Percentiles rank a stretch among this genome's conserved stretches.
Conservation (phyloP, 139 green algal species). For the Micractinium conductrix region DNA sequence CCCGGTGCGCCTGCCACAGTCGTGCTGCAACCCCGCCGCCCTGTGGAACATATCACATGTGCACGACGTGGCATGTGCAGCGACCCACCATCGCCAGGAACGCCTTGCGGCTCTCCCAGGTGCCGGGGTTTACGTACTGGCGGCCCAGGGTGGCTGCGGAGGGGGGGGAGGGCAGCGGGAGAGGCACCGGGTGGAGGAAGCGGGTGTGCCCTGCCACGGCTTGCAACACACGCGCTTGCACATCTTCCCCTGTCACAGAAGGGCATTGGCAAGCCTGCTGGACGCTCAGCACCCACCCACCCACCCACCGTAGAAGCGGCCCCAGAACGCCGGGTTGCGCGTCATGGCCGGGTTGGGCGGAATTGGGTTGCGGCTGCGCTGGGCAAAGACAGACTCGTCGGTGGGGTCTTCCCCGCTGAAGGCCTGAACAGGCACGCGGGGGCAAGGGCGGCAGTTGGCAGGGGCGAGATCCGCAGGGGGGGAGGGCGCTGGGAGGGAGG, state of each 20-base stretch:
- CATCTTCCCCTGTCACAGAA: too few species aligned
- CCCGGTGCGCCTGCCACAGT: too few species aligned
- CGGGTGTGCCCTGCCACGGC: too few species aligned
- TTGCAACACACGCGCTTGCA: too few species aligned
- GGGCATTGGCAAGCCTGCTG: too few species aligned
- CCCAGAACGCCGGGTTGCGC: not conserved
- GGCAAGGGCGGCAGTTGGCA: too few species aligned
- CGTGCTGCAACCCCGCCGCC: too few species aligned
- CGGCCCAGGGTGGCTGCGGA: constrained; percentile 9
- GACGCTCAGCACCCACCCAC: too few species aligned
- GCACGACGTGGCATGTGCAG: too few species aligned
- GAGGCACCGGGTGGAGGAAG: constrained; percentile 23
- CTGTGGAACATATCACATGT: too few species aligned
- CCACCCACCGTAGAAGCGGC: not conserved
- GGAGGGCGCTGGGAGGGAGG: not conserved
- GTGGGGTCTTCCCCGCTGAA: constrained; percentile 12
- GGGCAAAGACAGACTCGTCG: constrained; percentile 24
- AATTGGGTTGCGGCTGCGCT: constrained; percentile 30
- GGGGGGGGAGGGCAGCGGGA: constrained; percentile 9
- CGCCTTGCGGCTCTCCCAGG: constrained; percentile 38
- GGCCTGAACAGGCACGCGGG: constrained; percentile 12
- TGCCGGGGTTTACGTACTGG: constrained; percentile 36
- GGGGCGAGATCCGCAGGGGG: too few species aligned
- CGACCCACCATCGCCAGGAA: constrained; percentile 25
- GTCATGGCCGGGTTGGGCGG: constrained; percentile 23